Conservation (phyloP, 2,329 filamentous ascomycete genomes). For the Botryotinia calthae region DNA sequence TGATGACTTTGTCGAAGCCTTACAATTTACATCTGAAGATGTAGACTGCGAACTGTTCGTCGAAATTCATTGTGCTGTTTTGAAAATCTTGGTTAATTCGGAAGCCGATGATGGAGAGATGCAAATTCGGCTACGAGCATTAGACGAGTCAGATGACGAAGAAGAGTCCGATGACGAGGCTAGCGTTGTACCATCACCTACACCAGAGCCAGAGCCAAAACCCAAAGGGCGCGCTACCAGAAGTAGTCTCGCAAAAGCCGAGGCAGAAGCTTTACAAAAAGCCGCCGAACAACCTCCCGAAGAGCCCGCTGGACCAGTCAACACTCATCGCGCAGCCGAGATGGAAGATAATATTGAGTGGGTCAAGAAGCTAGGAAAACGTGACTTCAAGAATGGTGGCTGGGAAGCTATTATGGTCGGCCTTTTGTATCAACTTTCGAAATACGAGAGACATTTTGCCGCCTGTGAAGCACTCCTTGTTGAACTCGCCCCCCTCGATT, state of each 20-base stretch:
- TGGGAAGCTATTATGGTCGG: conserved; percentile 92
- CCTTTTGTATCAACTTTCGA: conserved; percentile 79
- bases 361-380: conserved; percentile 78
- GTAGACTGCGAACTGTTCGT: conserved; percentile 79
- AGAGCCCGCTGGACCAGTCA: conserved; percentile 48
- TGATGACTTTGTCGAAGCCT: conserved; percentile 88
- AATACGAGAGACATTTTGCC: conserved; percentile 66
- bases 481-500: conserved; percentile 74
- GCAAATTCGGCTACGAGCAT: conserved; percentile 72
- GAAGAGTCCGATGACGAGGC: conserved; percentile 61
- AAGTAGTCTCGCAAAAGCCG: conserved; percentile 79
- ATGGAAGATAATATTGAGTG: conserved; percentile 73
- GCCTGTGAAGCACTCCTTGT: conserved; percentile 75
- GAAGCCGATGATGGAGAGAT: conserved; percentile 75
- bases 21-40: conserved; percentile 72
- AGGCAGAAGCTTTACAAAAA: conserved; percentile 65
- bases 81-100: conserved; percentile 80
- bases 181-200: conserved; percentile 53
- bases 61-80: conserved; percentile 85
- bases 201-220: conserved; percentile 69
- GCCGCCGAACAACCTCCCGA: conserved; percentile 36
- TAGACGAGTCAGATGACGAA: conserved; percentile 64
- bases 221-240: conserved; percentile 71
- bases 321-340: conserved; percentile 69
- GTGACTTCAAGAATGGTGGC: conserved; percentile 82